A percentile compares a stretch with the other conserved stretches of the same genome.
These are phyloP conservation scores for Fraxinus albicans DNA, from an alignment of 305 asterid species.

Conservation along the genomic window DNA sequence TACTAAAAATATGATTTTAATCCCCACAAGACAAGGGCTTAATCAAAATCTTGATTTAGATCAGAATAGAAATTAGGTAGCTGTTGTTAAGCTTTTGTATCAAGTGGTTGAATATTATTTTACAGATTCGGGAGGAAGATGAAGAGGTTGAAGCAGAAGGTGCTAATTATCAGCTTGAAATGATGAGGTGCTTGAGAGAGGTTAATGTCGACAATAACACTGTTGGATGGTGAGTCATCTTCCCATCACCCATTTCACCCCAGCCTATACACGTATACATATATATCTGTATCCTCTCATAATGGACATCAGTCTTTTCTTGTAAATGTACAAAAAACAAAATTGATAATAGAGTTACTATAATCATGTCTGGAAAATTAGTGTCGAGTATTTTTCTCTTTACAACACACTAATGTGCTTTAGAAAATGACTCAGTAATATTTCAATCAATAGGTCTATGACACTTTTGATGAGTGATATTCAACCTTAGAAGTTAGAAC, in stretches of 20 bases:
- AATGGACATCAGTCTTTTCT: neutral
- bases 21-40: no score
- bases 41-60: neutral
- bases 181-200: constrained; percentile 98
- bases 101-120: neutral
- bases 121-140: constrained; percentile 87
- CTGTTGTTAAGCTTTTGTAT: neutral
- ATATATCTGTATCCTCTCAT: neutral
- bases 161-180: constrained; percentile 95
- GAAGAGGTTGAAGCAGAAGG: constrained; percentile 97
- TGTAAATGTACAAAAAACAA: neutral
- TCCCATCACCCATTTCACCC: neutral
- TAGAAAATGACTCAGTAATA: neutral
- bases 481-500: neutral
- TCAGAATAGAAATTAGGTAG: neutral
- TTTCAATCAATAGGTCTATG: neutral
- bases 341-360: neutral
- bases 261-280: neutral
- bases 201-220: constrained; percentile 98
- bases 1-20: no score
- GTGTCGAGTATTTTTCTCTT: neutral
- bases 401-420: neutral
- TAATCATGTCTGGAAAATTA: neutral
- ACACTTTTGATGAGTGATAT: neutral
- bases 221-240: constrained; percentile 71